A percentile compares a stretch with the other conserved stretches of the same genome.
These are phyloP conservation scores for Leishmania arabica DNA, from an alignment of 208 protist genomes.

Conservation along the genomic window DNA sequence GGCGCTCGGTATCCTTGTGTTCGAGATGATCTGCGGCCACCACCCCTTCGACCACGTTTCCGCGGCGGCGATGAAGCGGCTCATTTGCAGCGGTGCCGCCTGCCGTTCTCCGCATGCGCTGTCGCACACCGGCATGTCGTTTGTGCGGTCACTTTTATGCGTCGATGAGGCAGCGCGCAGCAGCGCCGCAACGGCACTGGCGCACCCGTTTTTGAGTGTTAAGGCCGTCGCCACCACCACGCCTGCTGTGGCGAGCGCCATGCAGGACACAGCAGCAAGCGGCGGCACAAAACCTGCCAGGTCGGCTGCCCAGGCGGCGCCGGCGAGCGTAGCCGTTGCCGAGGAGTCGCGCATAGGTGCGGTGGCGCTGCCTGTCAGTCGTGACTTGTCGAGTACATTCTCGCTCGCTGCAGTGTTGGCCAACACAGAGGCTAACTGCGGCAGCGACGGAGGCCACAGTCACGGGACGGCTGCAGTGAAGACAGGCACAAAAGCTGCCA, in stretches of 20 bases:
- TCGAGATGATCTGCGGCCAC: conserved; percentile 56
- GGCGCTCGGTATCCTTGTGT: conserved; percentile 66
- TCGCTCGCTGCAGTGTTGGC: conserved; percentile 8
- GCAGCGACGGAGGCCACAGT: background rate
- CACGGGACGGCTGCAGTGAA: background rate
- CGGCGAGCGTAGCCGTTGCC: background rate
- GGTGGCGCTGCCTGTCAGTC: background rate
- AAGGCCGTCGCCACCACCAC: background rate
- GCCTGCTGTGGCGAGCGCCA: background rate
- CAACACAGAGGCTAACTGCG: background rate
- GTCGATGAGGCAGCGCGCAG: conserved; percentile 53
- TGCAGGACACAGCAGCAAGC: background rate
- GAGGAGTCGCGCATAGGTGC: background rate
- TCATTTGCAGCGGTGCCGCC: conserved; percentile 44
- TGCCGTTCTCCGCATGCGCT: conserved; percentile 35
- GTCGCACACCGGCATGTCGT: conserved; percentile 43
- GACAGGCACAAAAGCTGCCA: background rate
- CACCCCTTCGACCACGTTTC: conserved; percentile 54
- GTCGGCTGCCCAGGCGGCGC: background rate
- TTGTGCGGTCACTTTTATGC: conserved; percentile 55
- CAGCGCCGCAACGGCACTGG: conserved; percentile 45
- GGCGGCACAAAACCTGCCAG: background rate
- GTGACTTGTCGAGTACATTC: conserved; percentile 1
- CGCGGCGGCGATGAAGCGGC: conserved; percentile 31
- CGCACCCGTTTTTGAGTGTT: conserved; percentile 59